Evolutionary conservation across 306 rosid genomes (phyloP), one percentile per base, ranked within the genome.

Genomic region (Quercus mongolica): DNA sequence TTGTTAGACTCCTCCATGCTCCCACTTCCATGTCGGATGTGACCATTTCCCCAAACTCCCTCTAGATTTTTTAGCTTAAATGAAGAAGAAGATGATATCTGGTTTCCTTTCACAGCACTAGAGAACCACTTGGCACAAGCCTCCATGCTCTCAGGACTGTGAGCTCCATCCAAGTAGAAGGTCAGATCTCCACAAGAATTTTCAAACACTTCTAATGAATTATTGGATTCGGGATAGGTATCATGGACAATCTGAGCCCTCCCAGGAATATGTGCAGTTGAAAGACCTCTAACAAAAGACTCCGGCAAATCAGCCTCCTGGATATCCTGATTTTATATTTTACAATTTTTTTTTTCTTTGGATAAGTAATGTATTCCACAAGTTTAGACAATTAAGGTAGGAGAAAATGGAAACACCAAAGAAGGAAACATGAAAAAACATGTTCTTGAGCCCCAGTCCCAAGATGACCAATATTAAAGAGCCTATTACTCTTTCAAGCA

Each of bases 141-240:
- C 71, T 89, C 96, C 87, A 92, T 89, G 85, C 97, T 92, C 77
- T 92, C 97, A 23, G 97, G 94, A 85, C 94, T 92, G 77, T 92
- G 97, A 86, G 96, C 97, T 73, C 97, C 96, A 79, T 92, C 97
- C 85, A 90, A 82, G 82, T 90, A 92, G 87, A 92, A 90, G 81
- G 86, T 73, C 80, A 92, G 87, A 76, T 87, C 88, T 72, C 89
- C 94, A 52, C 71, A 76, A 67, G 86, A 72, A 71, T 74, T 83
- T 72, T 80, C 86, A 28, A 89, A 78, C 61, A 54, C 54, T 4
- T 74, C 64, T 28, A 85, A 67, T 28, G 89, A 73, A 71, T 69
- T 62, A 69, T 51, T 69, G 20, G 87, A 80, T 59, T 79, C 18
- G 7, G 83, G 59, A 71, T 56, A 61, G 55, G 79, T 76, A 73